Conservation (phyloP, 306 rosid genomes). For the Gynostemma pentaphyllum region DNA sequence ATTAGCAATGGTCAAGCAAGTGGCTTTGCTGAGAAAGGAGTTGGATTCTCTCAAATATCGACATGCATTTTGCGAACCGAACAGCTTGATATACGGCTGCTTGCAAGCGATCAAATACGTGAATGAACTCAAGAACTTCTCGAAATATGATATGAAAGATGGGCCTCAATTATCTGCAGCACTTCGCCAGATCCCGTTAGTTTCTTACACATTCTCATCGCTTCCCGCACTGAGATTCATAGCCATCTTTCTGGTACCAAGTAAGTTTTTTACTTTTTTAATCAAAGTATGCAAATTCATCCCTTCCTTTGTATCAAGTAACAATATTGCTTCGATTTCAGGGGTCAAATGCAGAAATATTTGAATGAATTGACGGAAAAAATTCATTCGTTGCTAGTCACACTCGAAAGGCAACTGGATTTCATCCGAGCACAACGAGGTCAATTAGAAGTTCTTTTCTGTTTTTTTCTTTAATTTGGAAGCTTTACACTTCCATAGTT, state of each 20-base stretch:
- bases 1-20: no score
- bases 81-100: no score
- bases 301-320: neutral
- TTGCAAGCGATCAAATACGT: no score
- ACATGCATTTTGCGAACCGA: no score
- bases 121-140: no score
- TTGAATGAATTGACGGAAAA: neutral
- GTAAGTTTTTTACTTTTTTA: neutral
- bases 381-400: neutral
- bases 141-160: no score
- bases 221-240: conserved; percentile 1
- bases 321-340: neutral
- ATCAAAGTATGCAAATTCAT: neutral
- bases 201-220: no score
- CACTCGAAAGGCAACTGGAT: neutral
- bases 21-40: no score
- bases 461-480: neutral
- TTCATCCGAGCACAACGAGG: neutral
- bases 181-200: no score
- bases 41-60: no score
- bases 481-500: no score
- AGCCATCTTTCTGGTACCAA: neutral
- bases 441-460: neutral
- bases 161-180: no score
- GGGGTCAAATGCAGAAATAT: neutral